Base-by-base conservation (phyloP, 2,329 filamentous ascomycete genomes). In the Clarireedia homoeocarpa region DNA sequence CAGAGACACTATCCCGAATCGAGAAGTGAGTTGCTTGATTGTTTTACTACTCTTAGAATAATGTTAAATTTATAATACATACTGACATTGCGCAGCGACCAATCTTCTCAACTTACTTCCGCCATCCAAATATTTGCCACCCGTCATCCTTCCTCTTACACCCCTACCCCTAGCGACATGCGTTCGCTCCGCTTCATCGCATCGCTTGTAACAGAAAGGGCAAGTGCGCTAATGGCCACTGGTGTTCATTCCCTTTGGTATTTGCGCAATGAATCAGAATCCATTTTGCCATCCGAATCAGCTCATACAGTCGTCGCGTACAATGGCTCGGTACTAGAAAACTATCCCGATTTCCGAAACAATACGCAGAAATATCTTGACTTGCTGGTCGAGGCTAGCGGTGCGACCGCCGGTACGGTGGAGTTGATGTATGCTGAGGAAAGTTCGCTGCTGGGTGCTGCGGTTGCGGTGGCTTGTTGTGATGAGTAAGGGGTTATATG, bases 281-380 rank as follows among this genome's bases (percentile, higher is more conserved):
- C 67, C 38, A 71, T 73, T 26, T 6, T 40, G 1, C 48, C 61
- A 15, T 12, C 47, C 6, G 48, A 71, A 70, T 58, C 61, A 65
- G 26, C 78, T 6, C 71, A 73, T 55, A 83, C 81, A 3, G 77
- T 80, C 2, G 81, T 92, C n/a, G 86, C 86, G 3, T 91, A 86
- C 71, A 91, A 89, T 66, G 88, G 88, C 46, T 87, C 84, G 27
- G 86, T 92, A 50, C 84, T 91, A 51, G 87, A 91, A 71, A 84
- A 85, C 63, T 92, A 91, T 66, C 87, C 88, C 0, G 74, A 75
- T 6, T 92, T 90, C 69, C 74, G 79, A 23, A 71, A 70, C 34
- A 76, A 73, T 44, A 85, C 84, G 65, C 87, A 91, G 68, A 67
- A 67, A 5, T 83, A 83, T 62, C 71, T 91, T 48, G 75, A 89